These are phyloP conservation scores for Rubus parviflorus DNA, from an alignment of 306 rosid species.

Conservation along the genomic window DNA sequence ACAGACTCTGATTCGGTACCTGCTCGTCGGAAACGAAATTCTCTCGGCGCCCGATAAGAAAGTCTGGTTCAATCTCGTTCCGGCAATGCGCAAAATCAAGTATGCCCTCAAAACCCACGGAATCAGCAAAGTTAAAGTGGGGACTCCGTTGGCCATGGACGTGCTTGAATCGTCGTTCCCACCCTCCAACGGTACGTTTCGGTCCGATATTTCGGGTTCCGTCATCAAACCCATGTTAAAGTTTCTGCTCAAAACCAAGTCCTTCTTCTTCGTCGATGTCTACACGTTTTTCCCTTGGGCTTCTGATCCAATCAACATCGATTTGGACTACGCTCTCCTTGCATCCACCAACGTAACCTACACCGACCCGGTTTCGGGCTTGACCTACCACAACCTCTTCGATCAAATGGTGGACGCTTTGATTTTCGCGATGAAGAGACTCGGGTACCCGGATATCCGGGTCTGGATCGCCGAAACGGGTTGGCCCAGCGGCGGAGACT, in stretches of 20 bases:
- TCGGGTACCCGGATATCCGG: constrained; percentile 62
- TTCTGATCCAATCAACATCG: constrained; percentile 46
- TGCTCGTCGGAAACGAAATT: constrained; percentile 83
- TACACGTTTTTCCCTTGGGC: constrained; percentile 74
- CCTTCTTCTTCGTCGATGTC: constrained; percentile 76
- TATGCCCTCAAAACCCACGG: constrained; percentile 37
- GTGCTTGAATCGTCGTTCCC: constrained; percentile 66
- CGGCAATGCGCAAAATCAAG: constrained; percentile 62
- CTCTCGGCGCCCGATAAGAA: constrained; percentile 34
- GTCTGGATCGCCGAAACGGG: constrained; percentile 86
- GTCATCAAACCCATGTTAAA: constrained; percentile 66
- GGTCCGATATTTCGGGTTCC: constrained; percentile 48
- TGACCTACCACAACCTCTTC: constrained; percentile 62
- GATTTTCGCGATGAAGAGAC: constrained; percentile 66
- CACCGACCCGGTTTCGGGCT: constrained; percentile 58
- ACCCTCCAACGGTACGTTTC: constrained; percentile 70
- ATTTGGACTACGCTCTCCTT: constrained; percentile 55
- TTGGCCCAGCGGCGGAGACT: constrained; percentile 85
- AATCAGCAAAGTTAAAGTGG: constrained; percentile 62
- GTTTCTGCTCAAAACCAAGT: constrained; percentile 58
- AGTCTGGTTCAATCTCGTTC: constrained; percentile 54
- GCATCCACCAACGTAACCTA: constrained; percentile 44
- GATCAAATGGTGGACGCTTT: constrained; percentile 92
- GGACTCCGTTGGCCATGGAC: constrained; percentile 69
- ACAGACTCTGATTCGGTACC: constrained; percentile 57